phyloP scores from a whole-genome alignment of 345 rosid species.

The Gossypium stocksii region DNA sequence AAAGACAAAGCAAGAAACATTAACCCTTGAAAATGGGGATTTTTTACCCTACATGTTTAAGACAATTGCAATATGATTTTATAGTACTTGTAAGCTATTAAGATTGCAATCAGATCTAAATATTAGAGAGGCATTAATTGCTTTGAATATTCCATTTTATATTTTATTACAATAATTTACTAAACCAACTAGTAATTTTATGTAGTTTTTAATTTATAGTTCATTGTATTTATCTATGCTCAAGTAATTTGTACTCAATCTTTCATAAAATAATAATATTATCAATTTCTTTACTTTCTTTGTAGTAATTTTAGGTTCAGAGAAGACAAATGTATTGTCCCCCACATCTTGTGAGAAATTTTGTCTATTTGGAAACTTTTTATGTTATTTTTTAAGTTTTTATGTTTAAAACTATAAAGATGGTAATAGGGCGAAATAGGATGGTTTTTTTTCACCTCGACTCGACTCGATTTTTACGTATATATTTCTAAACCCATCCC shows the following conservation, averaged over 20 bases:
- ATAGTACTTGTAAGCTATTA: background rate
- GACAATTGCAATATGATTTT: background rate
- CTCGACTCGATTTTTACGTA: too few relatives aligned
- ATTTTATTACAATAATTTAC: background rate
- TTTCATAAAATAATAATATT: background rate
- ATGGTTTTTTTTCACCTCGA: too few relatives aligned
- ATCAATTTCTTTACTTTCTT: background rate
- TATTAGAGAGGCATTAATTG: background rate
- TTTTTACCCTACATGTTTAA: conserved; percentile 2
- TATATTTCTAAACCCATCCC: too few relatives aligned
- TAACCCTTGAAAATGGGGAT: conserved; percentile 11
- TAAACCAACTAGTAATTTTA: background rate
- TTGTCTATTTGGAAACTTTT: background rate
- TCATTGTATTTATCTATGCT: conserved; percentile 10
- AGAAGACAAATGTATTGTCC: conserved; percentile 1
- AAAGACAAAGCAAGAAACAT: conserved; percentile 3
- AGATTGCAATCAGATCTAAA: background rate
- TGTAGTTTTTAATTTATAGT: background rate
- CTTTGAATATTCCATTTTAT: background rate
- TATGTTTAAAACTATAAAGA: too few relatives aligned
- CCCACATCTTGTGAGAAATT: background rate
- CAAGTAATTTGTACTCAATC: background rate
- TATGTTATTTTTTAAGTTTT: too few relatives aligned
- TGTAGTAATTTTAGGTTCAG: background rate
- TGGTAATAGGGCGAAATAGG: too few relatives aligned